These are phyloP conservation scores for Effrenium voratum DNA, from an alignment of 73 alveolate genomes.

Conservation along the genomic window DNA sequence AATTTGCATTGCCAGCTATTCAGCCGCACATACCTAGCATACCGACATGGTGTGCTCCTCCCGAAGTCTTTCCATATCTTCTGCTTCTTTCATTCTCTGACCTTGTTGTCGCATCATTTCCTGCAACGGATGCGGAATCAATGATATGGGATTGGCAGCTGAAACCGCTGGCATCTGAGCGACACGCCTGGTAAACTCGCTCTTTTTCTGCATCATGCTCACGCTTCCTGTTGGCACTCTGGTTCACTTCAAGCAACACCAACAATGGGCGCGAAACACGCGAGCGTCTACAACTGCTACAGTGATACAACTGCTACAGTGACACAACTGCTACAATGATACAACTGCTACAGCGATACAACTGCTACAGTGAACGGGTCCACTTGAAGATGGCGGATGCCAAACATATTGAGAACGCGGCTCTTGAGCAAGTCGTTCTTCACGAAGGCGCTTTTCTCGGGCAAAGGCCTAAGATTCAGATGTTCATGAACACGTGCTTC, in stretches of 20 bases:
- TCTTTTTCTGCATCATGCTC: constrained; percentile 32
- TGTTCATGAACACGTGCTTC: too few relatives aligned
- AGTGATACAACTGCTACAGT: too few relatives aligned
- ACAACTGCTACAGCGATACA: too few relatives aligned
- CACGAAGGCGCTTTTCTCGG: constrained; percentile 62
- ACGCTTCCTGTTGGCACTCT: constrained; percentile 28
- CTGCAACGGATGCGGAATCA: too few relatives aligned
- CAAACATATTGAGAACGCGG: not conserved
- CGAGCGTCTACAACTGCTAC: too few relatives aligned
- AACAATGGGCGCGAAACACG: too few relatives aligned
- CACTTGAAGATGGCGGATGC: too few relatives aligned
- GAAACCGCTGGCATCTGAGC: too few relatives aligned
- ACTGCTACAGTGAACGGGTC: too few relatives aligned
- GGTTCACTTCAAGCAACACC: not conserved
- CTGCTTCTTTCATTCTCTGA: constrained; percentile 30
- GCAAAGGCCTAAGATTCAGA: constrained; percentile 30
- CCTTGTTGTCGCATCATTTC: constrained; percentile 55
- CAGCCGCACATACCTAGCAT: not conserved
- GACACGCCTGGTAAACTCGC: constrained; percentile 22
- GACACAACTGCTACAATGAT: too few relatives aligned
- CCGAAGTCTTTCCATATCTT: constrained; percentile 46
- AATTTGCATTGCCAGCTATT: not conserved
- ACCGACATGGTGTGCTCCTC: constrained; percentile 6
- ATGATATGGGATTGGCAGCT: too few relatives aligned
- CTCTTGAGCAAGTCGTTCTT: constrained; percentile 51